These are phyloP conservation scores for Lipomyces sp. DNA, from an alignment of 805 yeast species.

Conservation along the genomic window DNA sequence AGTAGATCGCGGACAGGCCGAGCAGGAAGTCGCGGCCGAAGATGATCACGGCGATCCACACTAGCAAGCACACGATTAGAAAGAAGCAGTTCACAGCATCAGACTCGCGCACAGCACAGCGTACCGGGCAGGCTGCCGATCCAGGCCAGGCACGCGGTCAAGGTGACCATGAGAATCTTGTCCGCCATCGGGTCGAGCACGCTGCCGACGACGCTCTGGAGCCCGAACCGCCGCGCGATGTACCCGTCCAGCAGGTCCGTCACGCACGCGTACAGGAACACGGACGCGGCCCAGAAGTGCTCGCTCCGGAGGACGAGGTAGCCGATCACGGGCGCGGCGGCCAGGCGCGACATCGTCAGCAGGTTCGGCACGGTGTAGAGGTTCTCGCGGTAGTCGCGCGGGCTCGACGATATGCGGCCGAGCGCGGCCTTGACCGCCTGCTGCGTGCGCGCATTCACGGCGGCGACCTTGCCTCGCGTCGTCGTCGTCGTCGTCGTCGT, in stretches of 20 bases:
- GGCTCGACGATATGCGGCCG: too few relatives aligned
- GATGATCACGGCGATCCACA: constrained; percentile 61
- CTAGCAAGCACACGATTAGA: constrained; percentile 9
- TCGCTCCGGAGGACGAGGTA: constrained; percentile 66
- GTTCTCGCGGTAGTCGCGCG: constrained; percentile 46
- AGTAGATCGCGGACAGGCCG: constrained; percentile 66
- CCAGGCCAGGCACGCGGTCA: constrained; percentile 73
- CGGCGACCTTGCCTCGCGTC: too few relatives aligned
- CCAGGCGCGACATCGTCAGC: constrained; percentile 75
- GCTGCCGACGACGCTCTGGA: constrained; percentile 81
- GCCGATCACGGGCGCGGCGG: constrained; percentile 81
- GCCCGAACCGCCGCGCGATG: constrained; percentile 75
- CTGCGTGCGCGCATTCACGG: too few relatives aligned
- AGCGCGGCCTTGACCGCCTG: too few relatives aligned
- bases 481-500: too few relatives aligned
- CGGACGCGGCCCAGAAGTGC: constrained; percentile 58
- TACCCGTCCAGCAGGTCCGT: constrained; percentile 92
- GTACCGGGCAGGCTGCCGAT: constrained; percentile 61
- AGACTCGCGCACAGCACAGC: constrained; percentile 6
- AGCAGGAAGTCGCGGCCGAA: constrained; percentile 80
- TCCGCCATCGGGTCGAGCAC: constrained; percentile 95
- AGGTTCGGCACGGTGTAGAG: constrained; percentile 83
- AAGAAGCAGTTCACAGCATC: too few relatives aligned
- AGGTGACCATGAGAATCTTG: constrained; percentile 79
- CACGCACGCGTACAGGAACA: constrained; percentile 80